A percentile compares a stretch with the other conserved stretches of the same genome.
phyloP scores from a whole-genome alignment of 805 yeast genomes.

The Allodekkera sacchari region DNA sequence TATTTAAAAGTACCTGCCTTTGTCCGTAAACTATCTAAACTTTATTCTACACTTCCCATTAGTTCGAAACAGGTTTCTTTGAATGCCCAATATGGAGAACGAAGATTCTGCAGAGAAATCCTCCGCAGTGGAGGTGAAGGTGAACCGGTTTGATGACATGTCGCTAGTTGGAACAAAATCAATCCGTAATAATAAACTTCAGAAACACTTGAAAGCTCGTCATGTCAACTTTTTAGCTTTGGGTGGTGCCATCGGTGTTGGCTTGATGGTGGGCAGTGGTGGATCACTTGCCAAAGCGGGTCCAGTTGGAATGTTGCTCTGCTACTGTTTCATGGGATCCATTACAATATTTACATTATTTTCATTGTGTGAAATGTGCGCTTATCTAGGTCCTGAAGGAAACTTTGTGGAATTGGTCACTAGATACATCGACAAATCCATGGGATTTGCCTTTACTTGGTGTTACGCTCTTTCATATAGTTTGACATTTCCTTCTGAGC shows the following conservation, averaged over 20 bases:
- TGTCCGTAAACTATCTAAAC: no score
- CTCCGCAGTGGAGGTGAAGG: no score
- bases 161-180: no score
- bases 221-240: constrained; percentile 67
- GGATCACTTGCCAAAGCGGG: constrained; percentile 49
- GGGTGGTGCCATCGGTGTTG: constrained; percentile 75
- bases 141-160: no score
- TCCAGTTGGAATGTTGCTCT: constrained; percentile 56
- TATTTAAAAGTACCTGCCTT: no score
- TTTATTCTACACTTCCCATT: no score
- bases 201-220: constrained; percentile 52
- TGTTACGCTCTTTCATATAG: constrained; percentile 72
- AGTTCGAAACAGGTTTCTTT: no score
- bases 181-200: constrained; percentile 13
- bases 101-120: no score
- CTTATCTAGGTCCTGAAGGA: constrained; percentile 57
- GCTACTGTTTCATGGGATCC: constrained; percentile 56
- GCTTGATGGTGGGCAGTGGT: constrained; percentile 58
- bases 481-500: constrained; percentile 62
- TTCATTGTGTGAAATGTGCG: constrained; percentile 72
- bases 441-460: constrained; percentile 65
- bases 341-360: no score
- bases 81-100: no score
- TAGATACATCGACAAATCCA: constrained; percentile 57
- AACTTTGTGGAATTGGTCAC: constrained; percentile 64